phyloP scores from a whole-genome alignment of 345 rosid species.

The Linum tenue region DNA sequence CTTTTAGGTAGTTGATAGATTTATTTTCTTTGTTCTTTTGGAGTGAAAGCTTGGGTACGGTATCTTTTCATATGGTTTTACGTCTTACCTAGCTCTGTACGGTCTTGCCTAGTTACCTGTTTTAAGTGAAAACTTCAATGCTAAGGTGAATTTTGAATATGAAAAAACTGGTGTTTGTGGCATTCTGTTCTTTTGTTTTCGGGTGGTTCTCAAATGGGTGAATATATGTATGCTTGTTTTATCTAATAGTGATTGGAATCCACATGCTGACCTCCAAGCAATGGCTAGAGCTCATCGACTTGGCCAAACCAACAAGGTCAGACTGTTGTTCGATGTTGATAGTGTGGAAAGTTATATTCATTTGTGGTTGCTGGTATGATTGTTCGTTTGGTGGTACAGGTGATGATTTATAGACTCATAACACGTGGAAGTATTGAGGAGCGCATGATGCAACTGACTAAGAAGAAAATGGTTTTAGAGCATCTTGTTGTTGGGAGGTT shows the following conservation, averaged over 20 bases:
- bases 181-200: slow-evolving; percentile 1
- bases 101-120: neutral
- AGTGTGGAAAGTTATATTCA: neutral
- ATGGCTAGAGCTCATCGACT: slow-evolving; percentile 99
- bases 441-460: slow-evolving; percentile 98
- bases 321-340: slow-evolving; percentile 5
- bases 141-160: neutral
- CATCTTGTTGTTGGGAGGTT: slow-evolving; percentile 99
- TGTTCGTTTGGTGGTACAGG: slow-evolving; percentile 42
- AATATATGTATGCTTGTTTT: neutral
- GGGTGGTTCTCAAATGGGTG: slow-evolving; percentile 4
- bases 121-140: neutral
- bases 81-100: neutral
- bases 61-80: neutral
- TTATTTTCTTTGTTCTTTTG: no score
- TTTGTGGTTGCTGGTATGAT: slow-evolving; percentile 3
- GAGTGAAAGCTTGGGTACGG: neutral
- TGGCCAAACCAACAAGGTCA: slow-evolving; percentile 95
- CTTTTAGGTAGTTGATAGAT: neutral
- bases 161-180: neutral
- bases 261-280: slow-evolving; percentile 99
- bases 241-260: slow-evolving; percentile 91
- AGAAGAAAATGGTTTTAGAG: slow-evolving; percentile 98
- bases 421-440: slow-evolving; percentile 95
- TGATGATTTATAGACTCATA: slow-evolving; percentile 88